A percentile compares a stretch with the other conserved stretches of the same genome.
phyloP scores from a whole-genome alignment of 148 eudicot species.

The Hydrangea macrophylla region DNA sequence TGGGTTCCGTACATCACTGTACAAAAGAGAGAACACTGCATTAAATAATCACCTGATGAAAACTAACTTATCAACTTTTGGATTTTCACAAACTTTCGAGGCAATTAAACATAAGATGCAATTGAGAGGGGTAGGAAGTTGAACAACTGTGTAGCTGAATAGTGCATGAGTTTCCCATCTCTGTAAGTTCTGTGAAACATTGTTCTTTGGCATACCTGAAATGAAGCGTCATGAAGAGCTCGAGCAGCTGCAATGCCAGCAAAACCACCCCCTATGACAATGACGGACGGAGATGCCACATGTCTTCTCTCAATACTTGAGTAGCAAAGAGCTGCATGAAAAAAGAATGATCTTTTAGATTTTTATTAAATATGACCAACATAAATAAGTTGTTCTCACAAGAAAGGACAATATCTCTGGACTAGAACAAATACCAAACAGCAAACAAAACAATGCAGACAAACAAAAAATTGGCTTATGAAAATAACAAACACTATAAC shows the following conservation, averaged over 20 bases:
- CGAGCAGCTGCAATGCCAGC: conserved; percentile 97
- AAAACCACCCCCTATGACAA: conserved; percentile 85
- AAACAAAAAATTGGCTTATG: too few species aligned
- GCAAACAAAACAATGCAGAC: background rate
- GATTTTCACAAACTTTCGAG: conserved; percentile 1
- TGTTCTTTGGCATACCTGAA: conserved; percentile 56
- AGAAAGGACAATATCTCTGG: background rate
- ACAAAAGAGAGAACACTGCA: background rate
- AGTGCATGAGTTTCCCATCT: background rate
- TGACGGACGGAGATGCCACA: conserved; percentile 68
- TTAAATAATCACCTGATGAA: background rate
- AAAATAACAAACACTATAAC: too few species aligned
- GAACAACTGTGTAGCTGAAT: background rate
- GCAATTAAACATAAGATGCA: background rate
- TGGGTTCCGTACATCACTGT: background rate
- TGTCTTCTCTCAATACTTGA: conserved; percentile 47
- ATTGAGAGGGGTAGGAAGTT: background rate
- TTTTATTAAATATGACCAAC: background rate
- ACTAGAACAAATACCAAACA: background rate
- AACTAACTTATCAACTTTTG: background rate
- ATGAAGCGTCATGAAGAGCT: conserved; percentile 83
- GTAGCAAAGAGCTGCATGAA: conserved; percentile 52
- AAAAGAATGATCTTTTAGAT: conserved; percentile 3
- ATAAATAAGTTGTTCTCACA: background rate
- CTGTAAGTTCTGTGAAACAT: background rate